Evolutionary conservation across 352 stramenopile species (phyloP).

Genomic region (Pythium volutum): DNA sequence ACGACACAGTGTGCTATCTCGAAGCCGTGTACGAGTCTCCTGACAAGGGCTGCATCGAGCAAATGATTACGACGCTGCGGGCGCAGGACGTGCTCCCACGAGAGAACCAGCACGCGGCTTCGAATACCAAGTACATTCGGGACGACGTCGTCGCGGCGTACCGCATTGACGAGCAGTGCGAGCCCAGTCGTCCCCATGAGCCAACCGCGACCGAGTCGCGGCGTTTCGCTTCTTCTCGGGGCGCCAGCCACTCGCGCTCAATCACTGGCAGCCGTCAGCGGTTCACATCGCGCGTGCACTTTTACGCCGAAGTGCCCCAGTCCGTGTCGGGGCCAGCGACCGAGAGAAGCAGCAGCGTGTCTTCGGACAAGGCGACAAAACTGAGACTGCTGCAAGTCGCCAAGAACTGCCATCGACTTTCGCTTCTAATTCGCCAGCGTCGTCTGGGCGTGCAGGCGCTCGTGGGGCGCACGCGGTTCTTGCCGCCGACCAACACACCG

Average conservation of each 20-base stretch:
- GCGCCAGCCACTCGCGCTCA: neutral
- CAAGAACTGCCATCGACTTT: slow-evolving; percentile 23
- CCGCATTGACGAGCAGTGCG: slow-evolving; percentile 1
- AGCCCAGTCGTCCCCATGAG: neutral
- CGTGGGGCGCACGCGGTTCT: slow-evolving; percentile 33
- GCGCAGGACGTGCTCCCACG: slow-evolving; percentile 3
- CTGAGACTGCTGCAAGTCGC: slow-evolving; percentile 19
- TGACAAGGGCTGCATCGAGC: neutral
- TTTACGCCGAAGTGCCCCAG: slow-evolving; percentile 11
- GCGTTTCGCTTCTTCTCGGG: no score
- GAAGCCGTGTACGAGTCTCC: slow-evolving; percentile 4
- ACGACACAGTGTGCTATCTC: slow-evolving; percentile 17
- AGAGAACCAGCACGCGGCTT: neutral
- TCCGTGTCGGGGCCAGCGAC: neutral
- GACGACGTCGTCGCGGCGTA: neutral
- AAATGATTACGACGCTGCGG: slow-evolving; percentile 5
- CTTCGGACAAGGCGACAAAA: no score
- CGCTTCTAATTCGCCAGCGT: slow-evolving; percentile 49
- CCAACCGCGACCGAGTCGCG: neutral
- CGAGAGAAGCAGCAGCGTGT: slow-evolving; percentile 19
- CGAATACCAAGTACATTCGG: slow-evolving; percentile 9
- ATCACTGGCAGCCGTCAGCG: neutral
- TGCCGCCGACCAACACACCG: slow-evolving; percentile 38
- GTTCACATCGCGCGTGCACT: slow-evolving; percentile 10
- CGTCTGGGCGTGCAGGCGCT: slow-evolving; percentile 57